Percentiles rank a stretch among this genome's conserved stretches.
Conservation (phyloP, 2,329 filamentous ascomycete species). For the Colletotrichum karsti region DNA sequence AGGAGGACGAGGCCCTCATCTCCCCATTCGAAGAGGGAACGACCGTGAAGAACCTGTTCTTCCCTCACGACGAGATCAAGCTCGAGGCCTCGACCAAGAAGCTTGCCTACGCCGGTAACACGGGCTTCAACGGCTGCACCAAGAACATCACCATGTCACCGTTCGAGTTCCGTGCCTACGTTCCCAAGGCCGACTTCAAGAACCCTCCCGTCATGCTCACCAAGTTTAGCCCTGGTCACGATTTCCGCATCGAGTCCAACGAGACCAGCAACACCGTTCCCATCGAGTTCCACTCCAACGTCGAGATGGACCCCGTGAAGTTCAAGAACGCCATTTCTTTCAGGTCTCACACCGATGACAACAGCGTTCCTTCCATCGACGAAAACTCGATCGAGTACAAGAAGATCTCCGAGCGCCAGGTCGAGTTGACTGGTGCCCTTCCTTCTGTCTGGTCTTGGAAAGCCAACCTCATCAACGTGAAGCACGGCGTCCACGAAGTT, state of each 20-base stretch:
- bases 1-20: conserved; percentile 56
- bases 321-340: conserved; percentile 59
- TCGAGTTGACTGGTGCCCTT: conserved; percentile 58
- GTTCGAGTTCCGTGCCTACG: conserved; percentile 69
- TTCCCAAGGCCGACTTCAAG: conserved; percentile 59
- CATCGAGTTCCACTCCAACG: conserved; percentile 67
- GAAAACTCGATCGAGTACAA: conserved; percentile 52
- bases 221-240: conserved; percentile 68
- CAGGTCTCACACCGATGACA: conserved; percentile 60
- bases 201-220: conserved; percentile 66
- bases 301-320: conserved; percentile 66
- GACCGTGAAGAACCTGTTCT: conserved; percentile 70
- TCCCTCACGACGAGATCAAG: conserved; percentile 64
- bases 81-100: conserved; percentile 53
- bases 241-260: conserved; percentile 60
- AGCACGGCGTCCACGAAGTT: conserved; percentile 70
- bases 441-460: conserved; percentile 62
- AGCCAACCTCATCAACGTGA: conserved; percentile 61
- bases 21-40: conserved; percentile 63
- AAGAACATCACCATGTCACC: conserved; percentile 57
- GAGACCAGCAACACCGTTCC: conserved; percentile 28
- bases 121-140: conserved; percentile 63
- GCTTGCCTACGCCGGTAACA: conserved; percentile 57
- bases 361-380: conserved; percentile 52
- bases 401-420: conserved; percentile 40